Evolutionary conservation across 306 rosid genomes (phyloP), one percentile per base, ranked within the genome.

Genomic region (Ormosia semicastrata): DNA sequence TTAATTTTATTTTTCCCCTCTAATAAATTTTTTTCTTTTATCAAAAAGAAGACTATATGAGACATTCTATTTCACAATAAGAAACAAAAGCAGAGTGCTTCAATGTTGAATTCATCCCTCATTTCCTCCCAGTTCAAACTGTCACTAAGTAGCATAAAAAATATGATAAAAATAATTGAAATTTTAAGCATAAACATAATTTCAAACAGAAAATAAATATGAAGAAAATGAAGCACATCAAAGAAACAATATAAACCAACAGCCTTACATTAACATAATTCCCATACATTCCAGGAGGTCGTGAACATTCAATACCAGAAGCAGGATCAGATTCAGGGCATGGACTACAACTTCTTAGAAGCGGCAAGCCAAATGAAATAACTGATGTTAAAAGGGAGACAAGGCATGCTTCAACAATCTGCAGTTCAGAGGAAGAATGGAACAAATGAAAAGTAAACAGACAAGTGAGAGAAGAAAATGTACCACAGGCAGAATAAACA

Each of bases 241-340:
- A 74, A 79, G 46, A 77, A 68, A 57, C 47, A 85, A 47, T 29
- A 70, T 32, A 57, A 58, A 18, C 63, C 53, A 73, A 77, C 0
- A 5, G 77, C 75, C 99, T 92, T 95, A 95, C 99, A 82, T 95
- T 95, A 73, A 95, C 99, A 90, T 92, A 95, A 84, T 95, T 95
- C 82, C 99, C 99, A 59, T 92, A 93, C 90, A 86, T 87, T 83
- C 99, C 99, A 32, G 98, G 99, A 78, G 93, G 91, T 72, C 91
- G 89, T 37, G 99, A 98, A 82, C 99, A 95, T 82, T 95, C 91
- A 89, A 93, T 88, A 72, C 90, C 96, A 79, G 94, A 85, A 24
- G 86, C 83, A 49, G 88, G 86, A 89, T 85, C 92, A 40, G 91
- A 62, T 78, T 88, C 97, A 30, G 98, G 99, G 83, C 99, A 95